phyloP scores from a whole-genome alignment of 495 filamentous ascomycete species.

The Poronia punctata region DNA sequence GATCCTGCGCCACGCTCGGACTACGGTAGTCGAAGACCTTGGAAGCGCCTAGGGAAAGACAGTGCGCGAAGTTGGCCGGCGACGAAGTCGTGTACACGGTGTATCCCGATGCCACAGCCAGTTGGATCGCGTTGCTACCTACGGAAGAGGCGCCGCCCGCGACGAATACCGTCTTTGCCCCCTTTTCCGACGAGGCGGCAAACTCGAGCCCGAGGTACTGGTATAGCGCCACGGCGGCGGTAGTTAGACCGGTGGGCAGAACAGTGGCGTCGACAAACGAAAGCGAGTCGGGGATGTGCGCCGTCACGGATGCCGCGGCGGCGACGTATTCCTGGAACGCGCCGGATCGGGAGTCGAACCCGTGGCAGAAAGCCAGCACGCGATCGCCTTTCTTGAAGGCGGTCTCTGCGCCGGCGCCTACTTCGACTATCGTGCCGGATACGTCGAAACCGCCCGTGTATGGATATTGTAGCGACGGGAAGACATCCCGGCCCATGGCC shows the following conservation, averaged over 20 bases:
- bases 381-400: conserved; percentile 42
- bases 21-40: conserved; percentile 53
- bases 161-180: conserved; percentile 38
- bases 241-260: conserved; percentile 40
- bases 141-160: conserved; percentile 56
- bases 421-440: conserved; percentile 43
- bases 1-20: conserved; percentile 22
- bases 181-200: conserved; percentile 12
- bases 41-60: conserved; percentile 47
- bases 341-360: conserved; percentile 13
- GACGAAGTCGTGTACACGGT: conserved; percentile 53
- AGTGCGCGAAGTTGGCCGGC: conserved; percentile 46
- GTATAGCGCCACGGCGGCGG: conserved; percentile 41
- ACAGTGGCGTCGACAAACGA: conserved; percentile 36
- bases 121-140: conserved; percentile 57
- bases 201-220: conserved; percentile 29
- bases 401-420: conserved; percentile 39
- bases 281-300: conserved; percentile 32
- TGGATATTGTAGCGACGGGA: conserved; percentile 32
- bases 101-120: conserved; percentile 52
- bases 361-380: conserved; percentile 24
- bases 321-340: conserved; percentile 37
- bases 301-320: conserved; percentile 10
- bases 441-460: conserved; percentile 45
- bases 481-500: conserved; percentile 11